Base-by-base conservation (phyloP, 1,284 basidiomycete species). In the Cerioporus squamosus region DNA sequence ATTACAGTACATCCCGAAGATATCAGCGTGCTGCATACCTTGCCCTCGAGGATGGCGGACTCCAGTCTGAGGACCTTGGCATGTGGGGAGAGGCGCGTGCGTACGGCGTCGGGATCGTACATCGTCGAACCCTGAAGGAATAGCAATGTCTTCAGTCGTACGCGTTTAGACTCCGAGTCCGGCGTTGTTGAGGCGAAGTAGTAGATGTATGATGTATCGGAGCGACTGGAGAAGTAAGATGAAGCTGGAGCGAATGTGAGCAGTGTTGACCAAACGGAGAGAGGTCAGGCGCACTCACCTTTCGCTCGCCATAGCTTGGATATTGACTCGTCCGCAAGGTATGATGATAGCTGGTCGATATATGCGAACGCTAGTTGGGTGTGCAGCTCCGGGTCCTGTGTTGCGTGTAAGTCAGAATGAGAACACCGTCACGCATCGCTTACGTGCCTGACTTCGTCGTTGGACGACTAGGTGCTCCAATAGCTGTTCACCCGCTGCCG, bases 391-490 rank as follows among this genome's bases (percentile, higher is more conserved):
- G 74, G 74, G 31, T 86, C 82, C 87, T 90, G 47, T 4, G 52
- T 42, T 33, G 14, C 20, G 26, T 18, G 22, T 58, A 10, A 54
- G 29, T 23, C 12, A 6, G 10, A 36, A 31, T 43, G 33, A 47
- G 49, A 51, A n/a, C 22, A 53, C 47, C n/a, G 48, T 50, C 44
- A 61, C 38, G n/a, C 2, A 24, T 51, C 18, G 47, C 15, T 26
- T 29, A 72, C 79, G 15, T 64, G 85, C 90, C 50, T 77, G 79
- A 66, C 82, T 88, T 43, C 86, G 83, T 66, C 86, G 85, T 56
- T 84, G 82, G 24, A 96, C 74, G 1, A 95, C 87, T 1, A 95
- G 77, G 69, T 92, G 84, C 67, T 97, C 94, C 6, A 97, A 78
- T 68, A 88, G 95, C 55, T 83, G 81, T 42, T 83, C 77, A 3